phyloP scores from a whole-genome alignment of 305 asterid genomes.

The Fraxinus velutina region DNA sequence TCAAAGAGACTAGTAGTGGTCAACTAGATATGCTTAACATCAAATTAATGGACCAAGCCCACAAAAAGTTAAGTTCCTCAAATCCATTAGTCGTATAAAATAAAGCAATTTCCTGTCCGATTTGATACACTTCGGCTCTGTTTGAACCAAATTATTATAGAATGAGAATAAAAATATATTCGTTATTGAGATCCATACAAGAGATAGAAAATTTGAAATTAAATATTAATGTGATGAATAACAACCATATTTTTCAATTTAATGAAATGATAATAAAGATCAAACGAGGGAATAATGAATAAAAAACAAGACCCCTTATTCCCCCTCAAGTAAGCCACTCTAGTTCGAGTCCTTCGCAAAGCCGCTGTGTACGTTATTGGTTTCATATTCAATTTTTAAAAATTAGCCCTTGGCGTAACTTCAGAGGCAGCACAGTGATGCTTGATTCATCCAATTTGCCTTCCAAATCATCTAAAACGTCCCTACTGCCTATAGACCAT shows the following conservation, averaged over 20 bases:
- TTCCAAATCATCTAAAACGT: not conserved
- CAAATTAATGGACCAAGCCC: not conserved
- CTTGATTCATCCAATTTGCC: not conserved
- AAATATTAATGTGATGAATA: too few species aligned
- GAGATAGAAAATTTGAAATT: too few species aligned
- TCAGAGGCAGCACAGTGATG: not conserved
- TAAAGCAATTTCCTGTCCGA: not conserved
- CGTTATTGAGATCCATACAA: too few species aligned
- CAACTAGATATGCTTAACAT: not conserved
- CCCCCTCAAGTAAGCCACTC: not conserved
- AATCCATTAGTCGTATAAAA: not conserved
- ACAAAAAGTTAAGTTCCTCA: not conserved
- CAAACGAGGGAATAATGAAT: not conserved
- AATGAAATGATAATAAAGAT: too few species aligned
- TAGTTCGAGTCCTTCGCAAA: not conserved
- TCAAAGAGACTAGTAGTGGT: not conserved
- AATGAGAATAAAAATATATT: too few species aligned
- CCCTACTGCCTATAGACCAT: not conserved
- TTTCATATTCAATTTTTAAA: not conserved
- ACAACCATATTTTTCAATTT: too few species aligned
- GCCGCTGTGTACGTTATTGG: not conserved
- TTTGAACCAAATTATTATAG: too few species aligned
- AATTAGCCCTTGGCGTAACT: not conserved
- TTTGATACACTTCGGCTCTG: not conserved
- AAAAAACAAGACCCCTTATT: not conserved